Evolutionary conservation across 306 rosid species (phyloP), one percentile per base, ranked within the genome.

Genomic region (Lagenaria siceraria): DNA sequence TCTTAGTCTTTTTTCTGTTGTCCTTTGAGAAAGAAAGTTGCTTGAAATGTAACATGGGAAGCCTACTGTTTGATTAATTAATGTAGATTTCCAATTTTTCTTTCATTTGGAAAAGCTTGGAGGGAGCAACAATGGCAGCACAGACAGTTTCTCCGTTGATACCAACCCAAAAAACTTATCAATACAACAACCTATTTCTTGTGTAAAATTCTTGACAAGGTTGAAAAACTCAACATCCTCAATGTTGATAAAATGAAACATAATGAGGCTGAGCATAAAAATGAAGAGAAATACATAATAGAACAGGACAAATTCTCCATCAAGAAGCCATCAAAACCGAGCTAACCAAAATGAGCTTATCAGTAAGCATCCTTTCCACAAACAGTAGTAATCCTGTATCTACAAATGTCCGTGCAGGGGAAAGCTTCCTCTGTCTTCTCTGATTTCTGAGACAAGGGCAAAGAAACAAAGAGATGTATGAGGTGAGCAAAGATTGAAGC

Each of bases 401-500:
- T 48, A 48, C 52, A 48, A 48, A 48, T 48, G 3, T 48, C 52
- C 12, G 52, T 13, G 52, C n/a, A 48, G 52, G 12, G 54, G 54
- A 49, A 49, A 49, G 54, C 54, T 49, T n/a, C 7, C 19, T 49
- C 54, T 49, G 18, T 49, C 54, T 14, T 49, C 19, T 48, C 52
- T 13, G 5, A 12, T 13, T 48, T 48, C 52, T 48, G 52, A 48
- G 52, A 0, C 18, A 12, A 48, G 17, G 17, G 52, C 18, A 13
- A 48, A 49, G 54, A 10, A 76, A 78, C 10, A 86, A 88, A 77
- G 88, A 79, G 46, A 88, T 93, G 97, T 78, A 82, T 1, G 98
- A 87, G 15, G 97, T 81, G 73, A 91, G 77, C 88, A 77, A 81
- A 78, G 80, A 43, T 36, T 94, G 9, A 91, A 94, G 77, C 0